Base-by-base conservation (phyloP, 176 grass and related monocot genomes). In the Triticum urartu region DNA sequence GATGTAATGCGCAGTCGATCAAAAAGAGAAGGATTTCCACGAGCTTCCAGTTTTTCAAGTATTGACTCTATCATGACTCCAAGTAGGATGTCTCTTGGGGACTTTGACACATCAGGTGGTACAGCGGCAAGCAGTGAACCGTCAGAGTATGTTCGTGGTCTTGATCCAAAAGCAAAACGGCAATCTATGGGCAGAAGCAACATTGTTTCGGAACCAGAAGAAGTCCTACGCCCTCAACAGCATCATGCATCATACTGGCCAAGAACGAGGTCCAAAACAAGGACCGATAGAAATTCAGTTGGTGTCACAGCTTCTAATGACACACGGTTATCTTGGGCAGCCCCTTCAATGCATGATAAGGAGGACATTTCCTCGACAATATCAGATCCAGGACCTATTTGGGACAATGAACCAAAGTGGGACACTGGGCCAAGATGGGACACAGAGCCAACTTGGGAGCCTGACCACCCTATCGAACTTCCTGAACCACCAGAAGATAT, bases 1-100 rank as follows among this genome's bases (percentile, higher is more conserved):
- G 92, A 99, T 88, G 77, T 90, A 81, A 62, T 81, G 72, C 80
- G 25, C 62, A 91, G 86, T 45, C 89, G 87, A 72, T 97, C 94
- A 86, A 92, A 83, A 88, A 89, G 86, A 94, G 97, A 97, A 91
- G 92, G 90, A 85, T 84, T 99, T 60, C 89, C 87, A 7, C 89
- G 92, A 61, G 90, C 94, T 75, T 96, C 90, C 75, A 99, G 94
- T 90, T 93, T 97, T 82, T 99, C 97, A 66, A 99, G 94, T 88
- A 96, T 99, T 83, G 94, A 99, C 86, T 97, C 94, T 72, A 96
- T 94, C 85, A 96, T 94, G 94, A 96, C 90, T 88, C 94, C 97
- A 36, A 91, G 82, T 76, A 80, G 79, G 69, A 94, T 92, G 82
- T 90, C 94, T 73, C 87, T 87, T 67, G 87, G 78, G 26, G 92